Conservation (phyloP, 2,329 filamentous ascomycete genomes). For the Penicillium sp. region DNA sequence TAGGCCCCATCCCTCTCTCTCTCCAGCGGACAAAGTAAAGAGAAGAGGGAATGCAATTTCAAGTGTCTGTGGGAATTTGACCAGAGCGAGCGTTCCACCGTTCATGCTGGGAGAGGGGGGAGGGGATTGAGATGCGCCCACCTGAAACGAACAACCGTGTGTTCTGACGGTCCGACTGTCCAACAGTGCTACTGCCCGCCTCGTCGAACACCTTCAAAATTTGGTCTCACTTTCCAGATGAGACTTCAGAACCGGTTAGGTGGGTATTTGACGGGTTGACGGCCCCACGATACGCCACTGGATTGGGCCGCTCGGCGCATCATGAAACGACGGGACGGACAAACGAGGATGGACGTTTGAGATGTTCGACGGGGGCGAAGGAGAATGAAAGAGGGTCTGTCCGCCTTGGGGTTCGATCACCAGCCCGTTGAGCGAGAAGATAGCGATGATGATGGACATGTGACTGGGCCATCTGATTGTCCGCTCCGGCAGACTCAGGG, state of each 20-base stretch:
- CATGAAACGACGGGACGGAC: conserved; percentile 13
- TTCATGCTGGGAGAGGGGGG: conserved; percentile 7
- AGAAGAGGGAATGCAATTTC: no score
- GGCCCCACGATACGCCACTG: conserved; percentile 10
- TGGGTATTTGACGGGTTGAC: conserved; percentile 9
- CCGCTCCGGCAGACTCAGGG: no score
- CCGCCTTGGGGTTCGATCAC: no score
- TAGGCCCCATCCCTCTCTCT: no score
- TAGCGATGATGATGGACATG: no score
- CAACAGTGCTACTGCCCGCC: no score
- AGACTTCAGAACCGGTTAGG: conserved; percentile 3
- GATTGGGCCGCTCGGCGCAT: conserved; percentile 17
- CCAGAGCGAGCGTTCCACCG: conserved; percentile 5
- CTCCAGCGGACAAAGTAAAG: no score
- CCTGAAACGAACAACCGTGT: conserved; percentile 6
- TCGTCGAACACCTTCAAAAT: no score
- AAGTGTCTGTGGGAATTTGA: no score
- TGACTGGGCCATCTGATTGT: no score
- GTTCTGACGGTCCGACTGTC: no score
- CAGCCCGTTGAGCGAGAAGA: no score
- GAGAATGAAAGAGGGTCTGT: not conserved
- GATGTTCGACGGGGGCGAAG: not conserved
- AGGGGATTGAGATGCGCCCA: not conserved
- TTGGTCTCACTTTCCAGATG: conserved; percentile 2
- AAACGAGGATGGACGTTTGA: conserved; percentile 1